Percentiles rank a stretch among this genome's conserved stretches.
These are phyloP conservation scores for Diplodia corticola DNA, from an alignment of 2,329 filamentous ascomycete genomes.

Conservation along the genomic window DNA sequence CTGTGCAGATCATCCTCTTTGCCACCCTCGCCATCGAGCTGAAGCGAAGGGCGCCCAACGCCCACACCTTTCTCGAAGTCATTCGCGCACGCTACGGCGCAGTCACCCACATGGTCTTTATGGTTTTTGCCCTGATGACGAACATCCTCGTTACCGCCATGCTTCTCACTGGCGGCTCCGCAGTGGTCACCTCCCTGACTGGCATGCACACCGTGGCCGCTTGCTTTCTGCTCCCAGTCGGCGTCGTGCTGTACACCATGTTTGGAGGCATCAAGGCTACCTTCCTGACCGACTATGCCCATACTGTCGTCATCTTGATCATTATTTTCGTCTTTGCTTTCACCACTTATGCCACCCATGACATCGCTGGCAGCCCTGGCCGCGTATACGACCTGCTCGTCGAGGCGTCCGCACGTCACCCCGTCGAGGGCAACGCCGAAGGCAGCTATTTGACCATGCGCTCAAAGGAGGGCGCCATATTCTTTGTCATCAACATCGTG, in stretches of 20 bases:
- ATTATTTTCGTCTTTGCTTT: slow-evolving; percentile 86
- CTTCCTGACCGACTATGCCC: slow-evolving; percentile 78
- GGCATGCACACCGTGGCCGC: slow-evolving; percentile 77
- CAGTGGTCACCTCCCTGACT: slow-evolving; percentile 65
- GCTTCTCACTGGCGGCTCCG: slow-evolving; percentile 80
- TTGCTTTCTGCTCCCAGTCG: slow-evolving; percentile 78
- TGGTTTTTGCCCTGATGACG: slow-evolving; percentile 28
- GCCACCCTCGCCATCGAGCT: slow-evolving; percentile 88
- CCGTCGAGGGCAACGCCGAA: slow-evolving; percentile 74
- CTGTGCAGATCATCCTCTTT: slow-evolving; percentile 70
- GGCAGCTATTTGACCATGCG: slow-evolving; percentile 88
- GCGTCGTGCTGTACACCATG: slow-evolving; percentile 77
- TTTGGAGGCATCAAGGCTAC: slow-evolving; percentile 70
- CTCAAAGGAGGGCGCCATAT: slow-evolving; percentile 77
- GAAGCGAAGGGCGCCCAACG: slow-evolving; percentile 83
- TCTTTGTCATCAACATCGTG: slow-evolving; percentile 88
- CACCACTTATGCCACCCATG: slow-evolving; percentile 74
- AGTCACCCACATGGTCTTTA: slow-evolving; percentile 67
- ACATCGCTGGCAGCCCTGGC: slow-evolving; percentile 70
- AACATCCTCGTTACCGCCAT: slow-evolving; percentile 87
- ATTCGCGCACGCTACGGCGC: slow-evolving; percentile 78
- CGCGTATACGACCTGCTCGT: slow-evolving; percentile 78
- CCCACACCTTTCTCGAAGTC: slow-evolving; percentile 81
- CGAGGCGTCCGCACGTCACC: slow-evolving; percentile 66
- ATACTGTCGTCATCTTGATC: slow-evolving; percentile 80